Evolutionary conservation across 768 basidiomycete genomes (phyloP).

Genomic region (Cyclocybe aegerita): DNA sequence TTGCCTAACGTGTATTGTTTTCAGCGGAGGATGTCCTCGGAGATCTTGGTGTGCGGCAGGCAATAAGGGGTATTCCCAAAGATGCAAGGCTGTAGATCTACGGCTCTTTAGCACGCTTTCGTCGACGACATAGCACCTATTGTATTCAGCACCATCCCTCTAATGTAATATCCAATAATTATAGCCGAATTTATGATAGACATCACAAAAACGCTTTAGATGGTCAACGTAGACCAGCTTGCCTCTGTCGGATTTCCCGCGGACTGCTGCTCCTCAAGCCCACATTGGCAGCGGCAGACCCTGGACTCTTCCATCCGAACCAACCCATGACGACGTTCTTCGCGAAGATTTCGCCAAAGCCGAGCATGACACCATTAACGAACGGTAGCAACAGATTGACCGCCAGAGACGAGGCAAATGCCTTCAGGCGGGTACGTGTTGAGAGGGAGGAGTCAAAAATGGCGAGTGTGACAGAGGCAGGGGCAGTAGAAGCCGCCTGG

Average conservation of each 20-base stretch:
- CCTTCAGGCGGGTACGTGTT: constrained; percentile 63
- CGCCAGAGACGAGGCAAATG: constrained; percentile 70
- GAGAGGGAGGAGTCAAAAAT: constrained; percentile 72
- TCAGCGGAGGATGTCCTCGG: constrained; percentile 76
- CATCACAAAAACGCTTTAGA: background rate
- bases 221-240: constrained; percentile 1
- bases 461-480: constrained; percentile 58
- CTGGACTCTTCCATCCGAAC: constrained; percentile 45
- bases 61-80: constrained; percentile 74
- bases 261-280: constrained; percentile 20
- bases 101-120: constrained; percentile 1
- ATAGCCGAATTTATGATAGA: background rate
- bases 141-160: background rate
- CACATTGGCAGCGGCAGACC: constrained; percentile 35
- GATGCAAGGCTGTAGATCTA: constrained; percentile 55
- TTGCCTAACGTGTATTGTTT: constrained; percentile 10
- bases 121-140: background rate
- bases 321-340: constrained; percentile 66
- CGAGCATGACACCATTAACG: constrained; percentile 93
- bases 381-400: constrained; percentile 88
- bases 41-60: constrained; percentile 82
- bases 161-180: background rate
- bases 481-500: constrained; percentile 21
- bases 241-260: constrained; percentile 22
- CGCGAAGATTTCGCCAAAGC: constrained; percentile 94